Evolutionary conservation across 179 eudicot genomes (phyloP).

Genomic region (Drosera spatulata): DNA sequence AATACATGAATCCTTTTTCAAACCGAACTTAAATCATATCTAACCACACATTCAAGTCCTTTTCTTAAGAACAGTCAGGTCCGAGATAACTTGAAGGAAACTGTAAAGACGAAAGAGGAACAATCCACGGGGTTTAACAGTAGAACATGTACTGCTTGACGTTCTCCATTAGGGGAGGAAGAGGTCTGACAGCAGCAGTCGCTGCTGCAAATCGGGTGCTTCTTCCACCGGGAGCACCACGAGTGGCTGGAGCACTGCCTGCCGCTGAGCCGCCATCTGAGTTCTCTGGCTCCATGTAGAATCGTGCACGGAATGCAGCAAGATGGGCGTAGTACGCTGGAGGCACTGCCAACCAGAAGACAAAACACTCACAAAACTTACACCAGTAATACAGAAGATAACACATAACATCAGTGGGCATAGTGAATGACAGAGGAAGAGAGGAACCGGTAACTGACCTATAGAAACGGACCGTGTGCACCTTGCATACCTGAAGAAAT

Average conservation of each 20-base stretch:
- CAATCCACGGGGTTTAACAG: conserved; percentile 21
- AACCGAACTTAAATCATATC: too few relatives aligned
- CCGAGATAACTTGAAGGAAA: too few relatives aligned
- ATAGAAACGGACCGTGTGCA: conserved; percentile 52
- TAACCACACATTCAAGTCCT: too few relatives aligned
- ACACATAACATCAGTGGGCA: too few relatives aligned
- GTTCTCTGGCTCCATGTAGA: conserved; percentile 40
- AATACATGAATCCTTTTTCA: too few relatives aligned
- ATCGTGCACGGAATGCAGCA: conserved; percentile 79
- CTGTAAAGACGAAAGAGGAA: too few relatives aligned
- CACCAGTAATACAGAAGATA: too few relatives aligned
- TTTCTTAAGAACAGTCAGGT: too few relatives aligned
- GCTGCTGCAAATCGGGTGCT: conserved; percentile 2
- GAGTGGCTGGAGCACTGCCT: background rate
- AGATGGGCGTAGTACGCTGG: conserved; percentile 82
- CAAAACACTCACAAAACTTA: background rate
- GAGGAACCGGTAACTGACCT: conserved; percentile 18
- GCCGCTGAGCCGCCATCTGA: conserved; percentile 31
- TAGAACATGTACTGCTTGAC: conserved; percentile 66
- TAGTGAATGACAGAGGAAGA: too few relatives aligned
- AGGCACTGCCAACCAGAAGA: conserved; percentile 39
- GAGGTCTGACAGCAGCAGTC: conserved; percentile 13
- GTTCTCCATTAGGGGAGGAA: conserved; percentile 43
- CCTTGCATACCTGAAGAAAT: conserved; percentile 18
- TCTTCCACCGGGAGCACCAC: conserved; percentile 9